These are phyloP conservation scores for Megacollybia marginata DNA, from an alignment of 768 basidiomycete species.

Conservation along the genomic window DNA sequence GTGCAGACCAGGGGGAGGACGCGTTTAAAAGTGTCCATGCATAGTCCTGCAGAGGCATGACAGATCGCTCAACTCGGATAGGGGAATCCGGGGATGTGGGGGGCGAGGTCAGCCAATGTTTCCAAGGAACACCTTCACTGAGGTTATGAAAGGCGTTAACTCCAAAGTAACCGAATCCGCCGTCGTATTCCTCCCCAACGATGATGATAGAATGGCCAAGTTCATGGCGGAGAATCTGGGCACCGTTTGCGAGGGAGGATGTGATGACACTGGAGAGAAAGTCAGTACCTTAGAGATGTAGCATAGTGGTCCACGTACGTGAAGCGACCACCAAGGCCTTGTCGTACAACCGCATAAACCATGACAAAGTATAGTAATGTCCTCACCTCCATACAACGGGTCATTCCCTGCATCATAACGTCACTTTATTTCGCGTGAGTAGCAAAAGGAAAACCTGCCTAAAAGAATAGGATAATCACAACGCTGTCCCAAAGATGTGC, in stretches of 20 bases:
- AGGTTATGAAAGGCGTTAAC: conserved; percentile 49
- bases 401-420: conserved; percentile 50
- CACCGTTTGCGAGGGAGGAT: conserved; percentile 64
- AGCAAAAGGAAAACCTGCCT: conserved; percentile 30
- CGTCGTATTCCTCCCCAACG: conserved; percentile 82
- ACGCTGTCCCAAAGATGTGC: conserved; percentile 49
- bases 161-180: conserved; percentile 67
- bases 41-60: conserved; percentile 71
- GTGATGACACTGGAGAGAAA: conserved; percentile 53
- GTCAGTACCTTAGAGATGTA: background rate
- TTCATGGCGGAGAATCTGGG: conserved; percentile 71
- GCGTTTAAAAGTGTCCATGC: conserved; percentile 69
- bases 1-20: conserved; percentile 47
- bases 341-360: background rate
- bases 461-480: conserved; percentile 75
- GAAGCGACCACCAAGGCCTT: conserved; percentile 72
- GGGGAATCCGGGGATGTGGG: conserved; percentile 15
- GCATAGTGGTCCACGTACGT: conserved; percentile 43
- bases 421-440: background rate
- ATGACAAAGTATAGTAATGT: background rate
- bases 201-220: conserved; percentile 75
- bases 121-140: conserved; percentile 48
- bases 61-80: conserved; percentile 53
- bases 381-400: conserved; percentile 68
- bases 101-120: conserved; percentile 52